Percentiles rank a stretch among this genome's conserved stretches.
Conservation (phyloP, 257 asterid species). For the Paulownia fortunei region DNA sequence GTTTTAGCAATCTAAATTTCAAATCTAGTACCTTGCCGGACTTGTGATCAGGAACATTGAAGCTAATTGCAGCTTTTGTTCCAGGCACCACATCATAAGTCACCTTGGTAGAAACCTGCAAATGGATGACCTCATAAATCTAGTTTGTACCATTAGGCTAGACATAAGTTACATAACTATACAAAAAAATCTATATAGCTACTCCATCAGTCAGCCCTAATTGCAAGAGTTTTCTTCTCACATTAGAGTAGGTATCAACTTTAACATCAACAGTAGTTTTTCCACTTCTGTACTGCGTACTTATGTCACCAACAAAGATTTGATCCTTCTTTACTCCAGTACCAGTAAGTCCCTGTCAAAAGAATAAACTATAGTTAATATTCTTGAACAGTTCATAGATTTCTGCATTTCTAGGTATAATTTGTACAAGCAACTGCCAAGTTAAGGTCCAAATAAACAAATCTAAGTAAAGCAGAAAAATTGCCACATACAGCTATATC, state of each 20-base stretch:
- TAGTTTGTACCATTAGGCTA: not conserved
- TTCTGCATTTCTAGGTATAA: not conserved
- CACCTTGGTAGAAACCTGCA: constrained; percentile 77
- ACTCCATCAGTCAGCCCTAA: constrained; percentile 5
- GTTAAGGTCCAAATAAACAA: not conserved
- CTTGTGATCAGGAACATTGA: constrained; percentile 83
- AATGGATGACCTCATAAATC: constrained; percentile 19
- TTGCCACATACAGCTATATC: not conserved
- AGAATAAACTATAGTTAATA: constrained; percentile 10
- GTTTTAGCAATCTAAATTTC: not conserved
- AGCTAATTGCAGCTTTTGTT: constrained; percentile 76
- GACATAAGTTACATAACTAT: not conserved
- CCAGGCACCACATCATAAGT: constrained; percentile 61
- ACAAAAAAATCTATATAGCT: not conserved
- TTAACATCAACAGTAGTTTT: constrained; percentile 74
- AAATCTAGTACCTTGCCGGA: constrained; percentile 77
- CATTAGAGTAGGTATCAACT: constrained; percentile 84
- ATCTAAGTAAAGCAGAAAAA: not conserved
- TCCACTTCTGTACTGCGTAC: constrained; percentile 70
- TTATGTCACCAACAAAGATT: constrained; percentile 74
- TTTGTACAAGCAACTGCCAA: not conserved
- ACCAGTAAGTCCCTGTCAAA: constrained; percentile 77
- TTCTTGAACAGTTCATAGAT: not conserved
- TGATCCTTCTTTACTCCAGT: constrained; percentile 77
- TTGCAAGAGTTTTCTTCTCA: constrained; percentile 40